Evolutionary conservation across 257 asterid genomes (phyloP), one percentile per base, ranked within the genome.

Genomic region (Solanum medicagineum): DNA sequence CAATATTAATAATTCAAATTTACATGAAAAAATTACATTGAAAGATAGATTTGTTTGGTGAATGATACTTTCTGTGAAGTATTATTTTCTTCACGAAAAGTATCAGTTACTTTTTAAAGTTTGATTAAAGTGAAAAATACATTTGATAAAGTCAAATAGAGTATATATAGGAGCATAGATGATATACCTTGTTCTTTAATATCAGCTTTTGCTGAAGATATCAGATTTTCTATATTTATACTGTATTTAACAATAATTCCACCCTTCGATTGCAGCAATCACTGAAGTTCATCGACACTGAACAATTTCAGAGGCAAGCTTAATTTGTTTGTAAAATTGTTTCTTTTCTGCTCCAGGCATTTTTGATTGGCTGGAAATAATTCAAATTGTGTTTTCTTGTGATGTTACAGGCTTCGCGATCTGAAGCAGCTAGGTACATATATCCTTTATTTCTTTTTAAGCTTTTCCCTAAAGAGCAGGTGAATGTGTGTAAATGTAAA

Each of bases 401-500:
- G 49, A 57, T 85, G 56, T 84, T 92, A 91, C 94, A 95, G 98
- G 88, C 99, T 95, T 89, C 98, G 98, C 24, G 98, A 95, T 88
- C 84, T 95, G 93, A 95, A 95, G 98, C 99, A 94, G 88, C 99
- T 95, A 56, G 99, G 99, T 95, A 77, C 14, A 47, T 10, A 10
- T 77, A 16, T 24, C 45, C 63, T 51, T 51, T 77, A 53, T 77
- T 53, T 77, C 49, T 29, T 53, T 9, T 51, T 11, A 24, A 24
- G 45, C 26, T 51, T 68, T 26, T 32, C 45, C 57, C n/a, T 13
- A 70, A 71, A 14, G 57, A 45, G 12, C 81, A 73, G 57, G 56
- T 20, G 11, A 70, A 73, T 73, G 19, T 53, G 16, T 77, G 83
- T 40, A 5, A 5, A 9, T 4, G 11, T 77, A 2, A 75, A 53